These are phyloP conservation scores for Apiotrichum laibachii DNA, from an alignment of 1,284 basidiomycete species.

Conservation along the genomic window DNA sequence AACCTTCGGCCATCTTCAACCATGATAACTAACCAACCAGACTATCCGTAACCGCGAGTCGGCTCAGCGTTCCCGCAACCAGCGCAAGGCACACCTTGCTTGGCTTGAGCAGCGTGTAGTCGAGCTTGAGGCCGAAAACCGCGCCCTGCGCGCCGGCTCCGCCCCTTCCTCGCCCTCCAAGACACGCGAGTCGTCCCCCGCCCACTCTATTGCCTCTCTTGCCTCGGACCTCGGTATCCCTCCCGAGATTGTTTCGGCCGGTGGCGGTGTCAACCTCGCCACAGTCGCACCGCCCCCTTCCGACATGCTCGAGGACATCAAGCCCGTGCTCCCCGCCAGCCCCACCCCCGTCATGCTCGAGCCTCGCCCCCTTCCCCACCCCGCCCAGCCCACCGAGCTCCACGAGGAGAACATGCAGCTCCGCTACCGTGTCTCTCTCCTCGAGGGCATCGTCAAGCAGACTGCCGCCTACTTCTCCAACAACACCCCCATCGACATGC, in stretches of 20 bases:
- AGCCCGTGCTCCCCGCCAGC: slow-evolving; percentile 23
- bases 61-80: slow-evolving; percentile 47
- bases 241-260: slow-evolving; percentile 31
- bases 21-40: slow-evolving; percentile 16
- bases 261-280: slow-evolving; percentile 41
- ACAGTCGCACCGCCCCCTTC: slow-evolving; percentile 40
- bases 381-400: slow-evolving; percentile 16
- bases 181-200: slow-evolving; percentile 34
- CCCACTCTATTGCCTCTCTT: slow-evolving; percentile 35
- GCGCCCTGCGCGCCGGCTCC: slow-evolving; percentile 29
- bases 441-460: slow-evolving; percentile 48
- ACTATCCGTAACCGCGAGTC: slow-evolving; percentile 47
- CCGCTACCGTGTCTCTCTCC: slow-evolving; percentile 35
- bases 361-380: slow-evolving; percentile 7
- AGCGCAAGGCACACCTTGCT: slow-evolving; percentile 48
- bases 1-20: neutral
- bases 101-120: slow-evolving; percentile 46
- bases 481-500: slow-evolving; percentile 16
- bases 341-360: slow-evolving; percentile 8
- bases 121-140: slow-evolving; percentile 48
- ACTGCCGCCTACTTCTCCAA: slow-evolving; percentile 37
- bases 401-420: slow-evolving; percentile 37
- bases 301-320: slow-evolving; percentile 34
- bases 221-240: slow-evolving; percentile 40
- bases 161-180: slow-evolving; percentile 15